These are phyloP conservation scores for Ganoderma leucocontextum DNA, from an alignment of 1,284 basidiomycete genomes.

Conservation along the genomic window DNA sequence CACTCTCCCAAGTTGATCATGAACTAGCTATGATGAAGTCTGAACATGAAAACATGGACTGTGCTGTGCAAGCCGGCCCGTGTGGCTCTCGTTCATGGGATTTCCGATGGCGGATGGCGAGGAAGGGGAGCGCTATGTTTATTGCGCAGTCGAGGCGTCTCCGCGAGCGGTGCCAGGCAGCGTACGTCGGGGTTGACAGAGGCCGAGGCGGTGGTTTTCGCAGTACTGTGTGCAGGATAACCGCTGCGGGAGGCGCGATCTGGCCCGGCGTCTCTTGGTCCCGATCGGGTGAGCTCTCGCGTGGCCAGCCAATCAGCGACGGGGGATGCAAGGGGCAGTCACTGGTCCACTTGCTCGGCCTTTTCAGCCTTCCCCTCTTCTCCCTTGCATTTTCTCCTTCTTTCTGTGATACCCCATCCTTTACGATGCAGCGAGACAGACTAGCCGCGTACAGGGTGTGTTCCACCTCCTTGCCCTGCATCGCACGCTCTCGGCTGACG, in stretches of 20 bases:
- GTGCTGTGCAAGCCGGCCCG: not conserved
- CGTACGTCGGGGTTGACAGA: not conserved
- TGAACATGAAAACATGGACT: too few species aligned
- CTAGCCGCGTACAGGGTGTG: slow-evolving; percentile 51
- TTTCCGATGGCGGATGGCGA: not conserved
- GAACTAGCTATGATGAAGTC: too few species aligned
- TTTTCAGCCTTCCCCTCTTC: slow-evolving; percentile 4
- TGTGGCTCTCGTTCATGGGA: not conserved
- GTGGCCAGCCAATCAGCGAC: not conserved
- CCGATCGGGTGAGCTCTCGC: not conserved
- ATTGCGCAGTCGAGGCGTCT: not conserved
- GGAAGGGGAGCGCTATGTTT: not conserved
- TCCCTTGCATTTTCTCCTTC: not conserved
- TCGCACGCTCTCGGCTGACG: slow-evolving; percentile 27
- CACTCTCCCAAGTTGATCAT: too few species aligned
- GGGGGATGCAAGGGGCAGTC: not conserved
- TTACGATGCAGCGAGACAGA: slow-evolving; percentile 48
- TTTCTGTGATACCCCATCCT: slow-evolving; percentile 39
- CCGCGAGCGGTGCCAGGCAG: not conserved
- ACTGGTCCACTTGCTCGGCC: not conserved
- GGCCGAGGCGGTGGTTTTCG: not conserved
- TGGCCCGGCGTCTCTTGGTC: not conserved
- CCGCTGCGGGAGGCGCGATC: not conserved
- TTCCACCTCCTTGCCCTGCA: slow-evolving; percentile 11
- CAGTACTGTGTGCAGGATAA: not conserved